These are phyloP conservation scores for Colletotrichum viniferum DNA, from an alignment of 2,329 filamentous ascomycete genomes.

Conservation along the genomic window DNA sequence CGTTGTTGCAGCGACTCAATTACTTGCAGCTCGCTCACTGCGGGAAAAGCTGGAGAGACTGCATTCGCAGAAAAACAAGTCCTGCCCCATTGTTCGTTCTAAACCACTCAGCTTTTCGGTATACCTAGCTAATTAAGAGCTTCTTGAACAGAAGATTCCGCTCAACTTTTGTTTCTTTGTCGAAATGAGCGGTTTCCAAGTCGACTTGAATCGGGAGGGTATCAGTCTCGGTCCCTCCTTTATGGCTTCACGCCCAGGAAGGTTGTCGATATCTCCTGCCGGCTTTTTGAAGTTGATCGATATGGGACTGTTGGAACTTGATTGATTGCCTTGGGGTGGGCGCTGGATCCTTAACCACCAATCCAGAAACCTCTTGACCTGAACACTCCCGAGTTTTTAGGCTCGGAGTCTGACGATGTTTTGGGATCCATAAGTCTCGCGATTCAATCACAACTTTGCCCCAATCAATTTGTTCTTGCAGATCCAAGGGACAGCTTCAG, in stretches of 20 bases:
- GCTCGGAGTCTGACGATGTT: not conserved
- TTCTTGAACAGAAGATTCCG: not conserved
- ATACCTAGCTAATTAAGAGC: accelerated
- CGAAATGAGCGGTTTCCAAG: conserved; percentile 32
- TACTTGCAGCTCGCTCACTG: not conserved
- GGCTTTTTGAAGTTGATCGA: conserved; percentile 12
- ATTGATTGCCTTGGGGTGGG: too few species aligned
- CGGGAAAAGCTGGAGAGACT: not conserved
- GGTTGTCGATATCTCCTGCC: not conserved
- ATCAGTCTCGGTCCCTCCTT: not conserved
- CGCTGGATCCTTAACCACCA: too few species aligned
- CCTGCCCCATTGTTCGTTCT: not conserved
- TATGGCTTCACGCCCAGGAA: not conserved
- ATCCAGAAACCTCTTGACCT: not conserved
- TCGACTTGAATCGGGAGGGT: not conserved
- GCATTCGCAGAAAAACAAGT: accelerated
- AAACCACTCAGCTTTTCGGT: too few species aligned
- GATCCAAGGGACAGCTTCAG: accelerated
- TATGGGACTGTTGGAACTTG: not conserved
- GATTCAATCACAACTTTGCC: not conserved
- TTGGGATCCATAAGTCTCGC: not conserved
- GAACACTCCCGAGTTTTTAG: not conserved
- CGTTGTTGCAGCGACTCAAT: conserved; percentile 25
- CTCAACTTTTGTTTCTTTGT: conserved; percentile 32
- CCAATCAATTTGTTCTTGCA: accelerated